phyloP scores from a whole-genome alignment of 805 yeast genomes.

The Martiniozyma abietophila region DNA sequence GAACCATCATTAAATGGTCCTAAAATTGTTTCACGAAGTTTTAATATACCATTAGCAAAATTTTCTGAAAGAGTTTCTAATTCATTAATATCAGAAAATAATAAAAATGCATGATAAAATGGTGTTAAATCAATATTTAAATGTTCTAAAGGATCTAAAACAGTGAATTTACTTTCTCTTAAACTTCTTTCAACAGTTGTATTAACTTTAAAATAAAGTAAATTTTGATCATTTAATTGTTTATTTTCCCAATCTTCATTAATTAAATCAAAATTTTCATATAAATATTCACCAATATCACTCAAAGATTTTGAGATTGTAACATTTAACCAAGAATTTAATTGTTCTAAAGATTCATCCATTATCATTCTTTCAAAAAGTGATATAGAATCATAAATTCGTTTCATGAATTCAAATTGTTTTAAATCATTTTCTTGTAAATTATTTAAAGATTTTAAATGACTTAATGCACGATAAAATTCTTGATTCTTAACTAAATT shows the following conservation, averaged over 20 bases:
- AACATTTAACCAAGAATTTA: conserved; percentile 55
- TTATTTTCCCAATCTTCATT: conserved; percentile 50
- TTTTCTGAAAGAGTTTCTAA: conserved; percentile 49
- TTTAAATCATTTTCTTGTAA: conserved; percentile 56
- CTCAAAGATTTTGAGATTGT: conserved; percentile 53
- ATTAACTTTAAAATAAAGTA: conserved; percentile 58
- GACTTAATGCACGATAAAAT: conserved; percentile 79
- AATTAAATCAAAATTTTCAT: conserved; percentile 44
- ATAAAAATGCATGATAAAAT: conserved; percentile 73
- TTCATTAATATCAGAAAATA: conserved; percentile 66
- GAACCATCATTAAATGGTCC: conserved; percentile 43
- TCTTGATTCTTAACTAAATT: conserved; percentile 66
- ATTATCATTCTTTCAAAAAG: conserved; percentile 61
- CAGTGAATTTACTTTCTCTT: conserved; percentile 38
- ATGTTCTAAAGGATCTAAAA: conserved; percentile 40
- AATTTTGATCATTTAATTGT: conserved; percentile 34
- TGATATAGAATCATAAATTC: conserved; percentile 70
- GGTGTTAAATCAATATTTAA: conserved; percentile 56
- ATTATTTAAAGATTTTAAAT: conserved; percentile 63
- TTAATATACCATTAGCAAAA: conserved; percentile 61
- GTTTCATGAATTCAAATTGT: conserved; percentile 64
- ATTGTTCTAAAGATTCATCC: conserved; percentile 59
- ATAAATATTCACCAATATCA: conserved; percentile 48
- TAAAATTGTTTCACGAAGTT: conserved; percentile 61
- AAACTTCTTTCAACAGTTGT: conserved; percentile 79